Conservation (phyloP, 129 eudicot species). For the Flaveria robusta region DNA sequence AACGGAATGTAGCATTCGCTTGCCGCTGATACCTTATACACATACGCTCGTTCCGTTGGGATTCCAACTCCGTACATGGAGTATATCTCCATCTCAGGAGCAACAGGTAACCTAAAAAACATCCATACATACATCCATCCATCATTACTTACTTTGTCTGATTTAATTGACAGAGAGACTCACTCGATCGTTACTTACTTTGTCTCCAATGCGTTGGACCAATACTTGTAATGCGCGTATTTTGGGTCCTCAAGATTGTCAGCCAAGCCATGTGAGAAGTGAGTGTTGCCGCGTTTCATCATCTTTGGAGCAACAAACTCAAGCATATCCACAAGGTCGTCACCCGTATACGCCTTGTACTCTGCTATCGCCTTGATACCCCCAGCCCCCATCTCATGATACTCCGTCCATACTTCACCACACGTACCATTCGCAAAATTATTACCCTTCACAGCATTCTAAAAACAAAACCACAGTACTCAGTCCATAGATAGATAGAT, state of each 20-base stretch:
- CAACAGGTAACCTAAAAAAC: conserved; percentile 65
- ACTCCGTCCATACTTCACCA: conserved; percentile 96
- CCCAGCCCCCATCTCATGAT: conserved; percentile 82
- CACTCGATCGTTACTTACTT: no score
- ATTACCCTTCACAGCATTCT: conserved; percentile 83
- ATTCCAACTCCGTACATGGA: conserved; percentile 90
- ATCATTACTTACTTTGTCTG: no score
- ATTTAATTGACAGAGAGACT: no score
- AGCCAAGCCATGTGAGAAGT: conserved; percentile 82
- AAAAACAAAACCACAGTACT: background rate
- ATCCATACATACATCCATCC: no score
- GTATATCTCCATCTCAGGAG: conserved; percentile 89
- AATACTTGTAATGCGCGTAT: conserved; percentile 77
- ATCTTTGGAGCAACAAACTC: conserved; percentile 89
- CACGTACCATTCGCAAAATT: conserved; percentile 65
- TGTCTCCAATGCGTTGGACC: conserved; percentile 95
- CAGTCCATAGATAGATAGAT: no score
- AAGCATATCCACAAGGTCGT: conserved; percentile 72
- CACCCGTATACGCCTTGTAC: conserved; percentile 75
- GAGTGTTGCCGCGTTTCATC: conserved; percentile 87
- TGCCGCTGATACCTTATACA: conserved; percentile 57
- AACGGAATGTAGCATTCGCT: conserved; percentile 82
- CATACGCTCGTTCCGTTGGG: conserved; percentile 82
- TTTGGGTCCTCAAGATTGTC: conserved; percentile 84
- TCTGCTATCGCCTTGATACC: conserved; percentile 84